Base-by-base conservation (phyloP, 805 yeast species). In the Candida multigemmis region DNA sequence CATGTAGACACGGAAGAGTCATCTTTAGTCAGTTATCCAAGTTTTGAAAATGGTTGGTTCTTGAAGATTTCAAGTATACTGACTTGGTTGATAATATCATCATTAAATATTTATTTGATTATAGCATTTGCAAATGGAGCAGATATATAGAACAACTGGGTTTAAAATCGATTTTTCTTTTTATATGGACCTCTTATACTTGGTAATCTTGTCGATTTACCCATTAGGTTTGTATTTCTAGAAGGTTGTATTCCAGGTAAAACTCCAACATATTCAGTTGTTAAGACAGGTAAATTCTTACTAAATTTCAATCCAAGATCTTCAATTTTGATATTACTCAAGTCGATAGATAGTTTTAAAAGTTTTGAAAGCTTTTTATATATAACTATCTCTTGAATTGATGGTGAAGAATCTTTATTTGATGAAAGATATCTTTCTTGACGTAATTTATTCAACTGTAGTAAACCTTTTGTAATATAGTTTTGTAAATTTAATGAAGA, bases 201-300 rank as follows among this genome's bases (percentile, higher is more conserved):
- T 11, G 64, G 56, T 33, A 60, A 46, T 31, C 65, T 50, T 19
- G 34, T 18, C 6, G 35, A 25, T 19, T 36, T 43, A 3, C 34
- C 33, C n/a, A n/a, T n/a, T n/a, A n/a, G n/a, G n/a, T n/a, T n/a
- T n/a, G n/a, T n/a, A n/a, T n/a, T n/a, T 25, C 46, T 42, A 9
- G 42, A 29, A 17, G 56, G 35, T 21, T 64, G 39, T 3, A 64
- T 48, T 2, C 82, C 80, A 1, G 96, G 96, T 43, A 87, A 63
- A 1, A 79, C 67, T 24, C 96, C 96, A 19, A 70, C 56, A 44
- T 83, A 86, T 37, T 77, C 83, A 14, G 76, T 70, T 45, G 74
- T 74, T 31, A 81, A 63, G 1, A 81, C 77, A 1, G 95, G 94
- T 24, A 87, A 48, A 14, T 52, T 53, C 21, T 56, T 50, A 23